phyloP scores from a whole-genome alignment of 805 yeast genomes.

The Maudiozyma bulderi region DNA sequence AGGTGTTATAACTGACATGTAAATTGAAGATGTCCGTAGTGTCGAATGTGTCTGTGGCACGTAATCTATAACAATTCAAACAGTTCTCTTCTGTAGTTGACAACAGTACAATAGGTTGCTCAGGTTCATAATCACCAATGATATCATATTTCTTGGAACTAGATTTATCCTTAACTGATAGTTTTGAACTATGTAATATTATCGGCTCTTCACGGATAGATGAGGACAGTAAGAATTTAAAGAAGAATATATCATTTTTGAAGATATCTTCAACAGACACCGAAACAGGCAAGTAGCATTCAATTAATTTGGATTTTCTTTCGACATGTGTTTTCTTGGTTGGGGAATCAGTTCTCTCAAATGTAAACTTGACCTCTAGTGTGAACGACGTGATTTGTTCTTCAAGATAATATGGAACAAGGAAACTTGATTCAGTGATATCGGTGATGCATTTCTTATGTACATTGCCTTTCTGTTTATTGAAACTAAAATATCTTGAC shows the following conservation, averaged over 20 bases:
- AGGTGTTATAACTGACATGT: conserved; percentile 15
- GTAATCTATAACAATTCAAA: conserved; percentile 19
- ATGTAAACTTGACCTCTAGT: conserved; percentile 9
- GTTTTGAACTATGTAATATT: conserved; percentile 12
- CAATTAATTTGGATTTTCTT: conserved; percentile 5
- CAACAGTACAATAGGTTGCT: conserved; percentile 10
- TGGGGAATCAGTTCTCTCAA: conserved; percentile 1
- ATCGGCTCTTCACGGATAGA: conserved; percentile 20
- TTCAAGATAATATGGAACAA: conserved; percentile 12
- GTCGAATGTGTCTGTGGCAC: conserved; percentile 9
- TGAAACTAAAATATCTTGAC: neutral
- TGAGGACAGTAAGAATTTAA: conserved; percentile 23
- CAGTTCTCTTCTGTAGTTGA: conserved; percentile 17
- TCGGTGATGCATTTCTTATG: neutral
- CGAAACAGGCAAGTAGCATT: conserved; percentile 21
- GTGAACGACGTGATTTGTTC: conserved; percentile 13
- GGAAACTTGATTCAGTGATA: neutral
- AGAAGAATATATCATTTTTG: conserved; percentile 19
- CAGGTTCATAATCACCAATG: conserved; percentile 14
- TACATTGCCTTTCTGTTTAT: neutral
- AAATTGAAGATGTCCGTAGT: conserved; percentile 16
- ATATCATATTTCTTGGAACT: conserved; percentile 9
- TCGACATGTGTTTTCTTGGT: conserved; percentile 11
- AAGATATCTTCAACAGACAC: conserved; percentile 28
- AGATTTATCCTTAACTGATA: conserved; percentile 6